Evolutionary conservation across 495 filamentous ascomycete species (phyloP), one percentile per base, ranked within the genome.

Genomic region (Hypoxylon fragiforme): DNA sequence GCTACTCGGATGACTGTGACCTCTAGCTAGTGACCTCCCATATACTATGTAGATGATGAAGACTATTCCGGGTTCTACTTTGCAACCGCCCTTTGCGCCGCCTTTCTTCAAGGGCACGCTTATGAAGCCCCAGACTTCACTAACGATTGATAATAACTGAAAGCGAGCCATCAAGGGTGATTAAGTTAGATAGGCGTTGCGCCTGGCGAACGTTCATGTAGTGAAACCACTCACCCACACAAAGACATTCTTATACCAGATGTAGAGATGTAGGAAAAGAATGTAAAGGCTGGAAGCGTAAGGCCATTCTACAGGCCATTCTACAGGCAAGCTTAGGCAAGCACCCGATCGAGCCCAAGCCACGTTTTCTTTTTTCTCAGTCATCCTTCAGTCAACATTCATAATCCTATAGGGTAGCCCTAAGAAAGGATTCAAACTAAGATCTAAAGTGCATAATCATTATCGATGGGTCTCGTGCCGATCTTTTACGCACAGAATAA

Each of bases 21-120:
- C 22, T 53, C 21, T 35, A 35, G 37, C n/a, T n/a, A n/a, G n/a
- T n/a, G n/a, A n/a, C 28, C 8, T 30, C 7, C 37, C 42, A 24
- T 5, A 11, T 51, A 43, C 28, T 43, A 44, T 40, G 8, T 35
- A 44, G 38, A 52, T 16, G 19, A 21, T 39, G 41, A 39, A 44
- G 38, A 18, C 44, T 43, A 31, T 36, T 12, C 44, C 28, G 30
- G 36, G 51, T 56, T 53, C 34, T 22, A 62, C 37, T 50, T 38
- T 47, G 52, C 20, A 56, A 56, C 51, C 58, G 47, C 51, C 58
- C 58, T 62, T 52, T 28, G 36, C 42, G 51, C 52, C 43, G 31
- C 34, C 34, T 14, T 37, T 18, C 34, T 37, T 31, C 16, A 44
- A 62, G 43, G 47, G 30, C 43, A 47, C 8, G 24, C 1, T 37